Base-by-base conservation (phyloP, 2,329 filamentous ascomycete species). In the Fusarium sp. region DNA sequence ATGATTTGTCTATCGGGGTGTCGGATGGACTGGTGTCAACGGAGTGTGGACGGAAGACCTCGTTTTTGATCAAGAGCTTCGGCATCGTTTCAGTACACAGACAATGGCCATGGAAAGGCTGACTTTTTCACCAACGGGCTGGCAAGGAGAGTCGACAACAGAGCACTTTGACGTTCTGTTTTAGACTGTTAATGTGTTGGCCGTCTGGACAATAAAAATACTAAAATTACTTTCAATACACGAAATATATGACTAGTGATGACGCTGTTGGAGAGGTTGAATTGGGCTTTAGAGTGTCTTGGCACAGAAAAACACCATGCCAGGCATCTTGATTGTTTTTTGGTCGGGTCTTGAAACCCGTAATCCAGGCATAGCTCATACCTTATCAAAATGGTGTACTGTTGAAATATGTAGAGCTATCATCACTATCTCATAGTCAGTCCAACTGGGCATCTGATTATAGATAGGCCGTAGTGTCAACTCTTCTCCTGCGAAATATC, bases 11-110 rank as follows among this genome's bases (percentile, higher is more conserved):
- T 76, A 76, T 76, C 75, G 74, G 77, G 76, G 80, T 81, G 78
- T 79, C 81, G 83, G 86, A 83, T 82, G 84, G 85, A 83, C 83
- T 84, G 87, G 87, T 89, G 87, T 89, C 86, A 88, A 85, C 82
- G 87, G 87, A 89, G 87, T 89, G 87, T 89, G 86, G 86, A 85
- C 82, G 86, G 86, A 87, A 86, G 83, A 84, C 82, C 82, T 87
- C 84, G 80, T 84, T 85, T 85, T 83, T 83, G 75, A 82, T 80
- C 79, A 83, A 82, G 77, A 81, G 78, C 81, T 82, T 83, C 81
- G 82, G 81, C 82, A 84, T 83, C 79, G 79, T 82, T 83, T 84
- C 83, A 83, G 82, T 81, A 82, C 80, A 80, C 78, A 79, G 80
- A 81, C 79, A 81, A 81, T 76, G 77, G 77, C 77, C 79, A 79